Evolutionary conservation across 345 rosid genomes (phyloP).

Genomic region (Zanthoxylum bungeanum): DNA sequence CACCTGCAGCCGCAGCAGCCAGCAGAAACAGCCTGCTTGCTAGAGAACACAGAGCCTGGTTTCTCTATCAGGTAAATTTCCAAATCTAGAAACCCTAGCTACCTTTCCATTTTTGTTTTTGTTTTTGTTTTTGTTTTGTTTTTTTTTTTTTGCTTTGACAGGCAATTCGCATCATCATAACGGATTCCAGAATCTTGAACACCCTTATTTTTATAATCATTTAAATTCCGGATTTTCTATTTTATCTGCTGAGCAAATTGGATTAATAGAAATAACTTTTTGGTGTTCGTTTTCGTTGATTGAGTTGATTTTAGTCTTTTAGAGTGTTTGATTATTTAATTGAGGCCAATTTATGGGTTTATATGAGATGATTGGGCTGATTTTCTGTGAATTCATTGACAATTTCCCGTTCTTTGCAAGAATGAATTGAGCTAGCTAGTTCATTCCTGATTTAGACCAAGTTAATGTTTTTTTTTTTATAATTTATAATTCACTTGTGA

Average conservation of each 20-base stretch:
- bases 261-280: background rate
- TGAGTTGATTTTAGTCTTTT: background rate
- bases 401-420: background rate
- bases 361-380: background rate
- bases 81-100: conserved; percentile 7
- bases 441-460: background rate
- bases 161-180: background rate
- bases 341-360: background rate
- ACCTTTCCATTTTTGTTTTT: too few species aligned
- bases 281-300: background rate
- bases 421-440: background rate
- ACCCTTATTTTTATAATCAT: too few species aligned
- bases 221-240: too few species aligned
- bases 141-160: background rate
- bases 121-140: too few species aligned
- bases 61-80: conserved; percentile 10
- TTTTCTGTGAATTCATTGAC: too few species aligned
- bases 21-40: conserved; percentile 4
- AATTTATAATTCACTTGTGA: too few species aligned
- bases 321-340: background rate
- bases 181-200: background rate
- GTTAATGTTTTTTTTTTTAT: background rate
- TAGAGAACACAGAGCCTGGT: background rate
- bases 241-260: background rate
- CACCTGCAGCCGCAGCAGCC: background rate